Base-by-base conservation (phyloP, 208 protist genomes). In the Trypanosoma theileri region DNA sequence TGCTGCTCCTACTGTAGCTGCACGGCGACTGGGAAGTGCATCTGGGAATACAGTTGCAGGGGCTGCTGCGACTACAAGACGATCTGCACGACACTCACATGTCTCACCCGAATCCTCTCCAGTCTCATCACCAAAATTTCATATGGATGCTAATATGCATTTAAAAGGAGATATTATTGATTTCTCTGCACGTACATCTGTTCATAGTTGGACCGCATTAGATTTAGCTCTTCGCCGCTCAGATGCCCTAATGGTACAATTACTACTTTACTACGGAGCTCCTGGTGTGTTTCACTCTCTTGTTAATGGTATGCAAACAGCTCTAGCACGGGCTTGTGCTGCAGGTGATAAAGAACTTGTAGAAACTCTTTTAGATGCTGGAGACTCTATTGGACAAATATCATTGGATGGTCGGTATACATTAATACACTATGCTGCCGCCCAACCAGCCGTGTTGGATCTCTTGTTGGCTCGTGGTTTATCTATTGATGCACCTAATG, bases 321-420 rank as follows among this genome's bases (percentile, higher is more conserved):
- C 74, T 1, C 69, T 92, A 4, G 86, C 86, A n/a, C 80, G 85
- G 1, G 89, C 89, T 21, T 92, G 86, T 59, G 24, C 70, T 7
- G 58, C 21, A 0, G 89, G 89, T 12, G 77, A 92, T 51, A 72
- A 81, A 12, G 79, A 77, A 21, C 61, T 73, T 11, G 82, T 88
- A 4, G 89, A 94, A 69, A 17, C 51, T 21, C 67, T 94, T 19
- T 79, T 94, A 40, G 71, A 82, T 51, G 75, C 80, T 2, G 89
- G 89, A 6, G 89, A 88, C 54, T 24, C 61, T 12, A 60, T 88
- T 26, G 62, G 54, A 35, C 77, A 87, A 59, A 66, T 95, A 21
- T 93, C 86, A 12, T 40, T 72, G 3, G 88, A 96, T 54, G 91
- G 91, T 3, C 85, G 82, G 19, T 95, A 95, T 75, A 93, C 91